Percentiles rank a stretch among this genome's conserved stretches.
Conservation (phyloP, 73 alveolate species). For the Paramecium caudatum region DNA sequence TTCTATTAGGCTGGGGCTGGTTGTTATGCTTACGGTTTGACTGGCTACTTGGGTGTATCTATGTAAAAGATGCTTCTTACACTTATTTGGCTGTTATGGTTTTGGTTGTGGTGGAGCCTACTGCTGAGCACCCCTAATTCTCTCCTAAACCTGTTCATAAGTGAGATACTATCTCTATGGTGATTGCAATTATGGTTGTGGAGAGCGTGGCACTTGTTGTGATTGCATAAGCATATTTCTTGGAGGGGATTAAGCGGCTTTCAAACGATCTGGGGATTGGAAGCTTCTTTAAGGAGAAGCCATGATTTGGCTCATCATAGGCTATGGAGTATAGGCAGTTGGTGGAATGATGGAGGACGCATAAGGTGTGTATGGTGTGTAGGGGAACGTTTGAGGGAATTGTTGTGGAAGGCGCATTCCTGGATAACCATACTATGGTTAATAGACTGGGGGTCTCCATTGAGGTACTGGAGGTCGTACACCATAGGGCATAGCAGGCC, state of each 20-base stretch:
- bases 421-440: conserved; percentile 22
- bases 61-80: neutral
- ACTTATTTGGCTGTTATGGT: conserved; percentile 17
- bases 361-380: neutral
- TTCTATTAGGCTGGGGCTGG: neutral
- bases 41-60: conserved; percentile 29
- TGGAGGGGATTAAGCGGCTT: conserved; percentile 17
- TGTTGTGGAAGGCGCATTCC: conserved; percentile 19
- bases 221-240: conserved; percentile 50
- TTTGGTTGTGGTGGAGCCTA: conserved; percentile 14
- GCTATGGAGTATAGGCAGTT: neutral
- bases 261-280: conserved; percentile 46
- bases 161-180: conserved; percentile 21
- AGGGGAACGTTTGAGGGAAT: neutral
- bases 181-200: neutral
- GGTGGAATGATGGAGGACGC: conserved; percentile 48
- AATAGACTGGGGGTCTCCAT: conserved; percentile 43
- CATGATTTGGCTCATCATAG: conserved; percentile 39
- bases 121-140: neutral
- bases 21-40: neutral
- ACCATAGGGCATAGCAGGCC: conserved; percentile 52
- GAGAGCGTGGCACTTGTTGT: neutral
- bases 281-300: conserved; percentile 46
- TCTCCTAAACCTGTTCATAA: conserved; percentile 14
- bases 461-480: conserved; percentile 47